Evolutionary conservation across 164 flowering plant genomes (phyloP).

Genomic region (Houttuynia cordata): DNA sequence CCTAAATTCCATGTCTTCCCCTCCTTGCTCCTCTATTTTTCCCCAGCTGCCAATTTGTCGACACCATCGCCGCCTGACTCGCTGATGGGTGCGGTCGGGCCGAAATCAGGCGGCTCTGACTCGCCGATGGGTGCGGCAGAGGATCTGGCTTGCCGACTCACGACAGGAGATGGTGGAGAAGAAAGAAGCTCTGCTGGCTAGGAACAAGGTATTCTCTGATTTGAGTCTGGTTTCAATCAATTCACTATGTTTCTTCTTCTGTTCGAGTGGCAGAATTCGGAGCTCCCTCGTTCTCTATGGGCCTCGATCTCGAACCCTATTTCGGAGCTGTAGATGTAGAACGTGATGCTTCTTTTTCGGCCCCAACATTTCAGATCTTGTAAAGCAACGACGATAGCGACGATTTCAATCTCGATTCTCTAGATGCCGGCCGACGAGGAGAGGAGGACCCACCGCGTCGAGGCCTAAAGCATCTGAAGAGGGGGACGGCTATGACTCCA

Average conservation of each 20-base stretch:
- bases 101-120: too few species aligned
- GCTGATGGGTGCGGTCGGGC: too few species aligned
- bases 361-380: neutral
- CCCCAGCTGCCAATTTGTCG: too few species aligned
- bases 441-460: slow-evolving; percentile 20
- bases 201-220: too few species aligned
- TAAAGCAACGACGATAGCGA: neutral
- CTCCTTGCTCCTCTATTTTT: too few species aligned
- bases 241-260: neutral
- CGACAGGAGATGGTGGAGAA: too few species aligned
- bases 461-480: slow-evolving; percentile 36
- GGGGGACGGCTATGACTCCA: slow-evolving; percentile 13
- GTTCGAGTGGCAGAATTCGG: slow-evolving; percentile 39
- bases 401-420: neutral
- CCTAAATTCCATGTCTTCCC: too few species aligned
- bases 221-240: too few species aligned
- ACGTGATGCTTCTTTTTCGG: neutral
- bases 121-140: too few species aligned
- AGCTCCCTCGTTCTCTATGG: slow-evolving; percentile 79
- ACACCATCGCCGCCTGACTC: too few species aligned
- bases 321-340: slow-evolving; percentile 2
- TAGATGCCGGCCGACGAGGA: slow-evolving; percentile 7
- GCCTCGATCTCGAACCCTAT: slow-evolving; percentile 54
- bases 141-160: too few species aligned
- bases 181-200: too few species aligned